Evolutionary conservation across 305 asterid genomes (phyloP).

Genomic region (Andrographis paniculata): DNA sequence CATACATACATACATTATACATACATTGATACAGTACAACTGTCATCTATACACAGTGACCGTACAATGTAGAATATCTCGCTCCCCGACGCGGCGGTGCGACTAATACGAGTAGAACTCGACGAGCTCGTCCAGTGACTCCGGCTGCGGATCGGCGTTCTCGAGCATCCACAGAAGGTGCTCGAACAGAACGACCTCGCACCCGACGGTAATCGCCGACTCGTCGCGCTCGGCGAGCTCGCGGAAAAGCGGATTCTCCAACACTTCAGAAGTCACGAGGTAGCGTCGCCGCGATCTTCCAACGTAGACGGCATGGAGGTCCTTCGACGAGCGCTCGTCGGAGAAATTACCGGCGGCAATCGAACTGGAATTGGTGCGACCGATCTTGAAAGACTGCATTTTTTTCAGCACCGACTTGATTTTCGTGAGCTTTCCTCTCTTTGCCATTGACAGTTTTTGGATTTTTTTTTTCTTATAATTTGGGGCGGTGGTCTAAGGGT

Average conservation of each 20-base stretch:
- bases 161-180: slow-evolving; percentile 70
- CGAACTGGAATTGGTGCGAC: slow-evolving; percentile 27
- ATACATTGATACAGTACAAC: not conserved
- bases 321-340: slow-evolving; percentile 12
- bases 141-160: slow-evolving; percentile 58
- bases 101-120: slow-evolving; percentile 44
- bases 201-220: slow-evolving; percentile 26
- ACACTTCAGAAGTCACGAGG: slow-evolving; percentile 33
- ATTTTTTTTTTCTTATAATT: not conserved
- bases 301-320: slow-evolving; percentile 39
- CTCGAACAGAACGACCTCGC: slow-evolving; percentile 64
- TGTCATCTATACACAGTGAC: not conserved
- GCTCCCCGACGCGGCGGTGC: not conserved
- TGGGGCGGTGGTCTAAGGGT: not conserved
- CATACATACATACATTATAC: too few relatives aligned
- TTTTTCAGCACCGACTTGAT: slow-evolving; percentile 49
- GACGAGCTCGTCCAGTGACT: slow-evolving; percentile 47
- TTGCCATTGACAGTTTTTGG: slow-evolving; percentile 28
- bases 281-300: slow-evolving; percentile 21
- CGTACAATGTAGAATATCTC: not conserved
- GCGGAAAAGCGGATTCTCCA: slow-evolving; percentile 43
- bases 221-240: slow-evolving; percentile 39
- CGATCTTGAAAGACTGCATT: slow-evolving; percentile 14
- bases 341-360: slow-evolving; percentile 15
- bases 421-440: slow-evolving; percentile 42